Percentiles rank a stretch among this genome's conserved stretches.
Conservation (phyloP, 164 flowering plant species). For the Macadamia tetraphylla region DNA sequence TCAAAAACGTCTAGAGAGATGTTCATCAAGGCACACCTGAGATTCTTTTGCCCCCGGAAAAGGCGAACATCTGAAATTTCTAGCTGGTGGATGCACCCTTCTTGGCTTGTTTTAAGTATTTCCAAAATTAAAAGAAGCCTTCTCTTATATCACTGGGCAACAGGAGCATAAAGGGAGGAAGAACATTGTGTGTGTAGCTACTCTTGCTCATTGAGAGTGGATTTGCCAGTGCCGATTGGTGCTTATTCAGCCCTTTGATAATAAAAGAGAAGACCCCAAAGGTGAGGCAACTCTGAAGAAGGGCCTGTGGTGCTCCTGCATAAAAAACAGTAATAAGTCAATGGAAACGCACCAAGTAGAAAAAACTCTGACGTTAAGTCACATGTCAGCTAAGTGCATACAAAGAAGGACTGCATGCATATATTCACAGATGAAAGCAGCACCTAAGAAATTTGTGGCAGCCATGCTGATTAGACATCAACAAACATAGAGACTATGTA, state of each 20-base stretch:
- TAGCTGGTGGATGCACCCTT: constrained; percentile 14
- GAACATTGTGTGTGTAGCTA: constrained; percentile 7
- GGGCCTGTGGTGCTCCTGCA: constrained; percentile 83
- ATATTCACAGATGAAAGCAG: neutral
- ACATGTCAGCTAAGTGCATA: neutral
- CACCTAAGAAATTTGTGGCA: neutral
- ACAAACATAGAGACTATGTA: neutral
- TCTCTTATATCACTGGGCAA: constrained; percentile 62
- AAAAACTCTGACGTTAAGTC: neutral
- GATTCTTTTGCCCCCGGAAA: neutral
- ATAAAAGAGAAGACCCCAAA: constrained; percentile 82
- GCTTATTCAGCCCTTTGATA: constrained; percentile 68
- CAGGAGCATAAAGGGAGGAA: constrained; percentile 53
- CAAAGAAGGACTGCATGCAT: neutral
- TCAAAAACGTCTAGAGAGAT: neutral
- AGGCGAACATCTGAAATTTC: neutral
- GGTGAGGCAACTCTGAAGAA: constrained; percentile 74
- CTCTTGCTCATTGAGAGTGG: constrained; percentile 17
- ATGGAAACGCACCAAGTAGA: neutral
- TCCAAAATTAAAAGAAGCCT: constrained; percentile 53
- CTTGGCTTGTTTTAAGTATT: constrained; percentile 38
- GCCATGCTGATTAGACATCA: neutral
- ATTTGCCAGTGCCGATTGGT: constrained; percentile 71
- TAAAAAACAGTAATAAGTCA: neutral
- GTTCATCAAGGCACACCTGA: neutral